These are phyloP conservation scores for Emmonsiellopsis sp. DNA, from an alignment of 2,329 filamentous ascomycete genomes.

Conservation along the genomic window DNA sequence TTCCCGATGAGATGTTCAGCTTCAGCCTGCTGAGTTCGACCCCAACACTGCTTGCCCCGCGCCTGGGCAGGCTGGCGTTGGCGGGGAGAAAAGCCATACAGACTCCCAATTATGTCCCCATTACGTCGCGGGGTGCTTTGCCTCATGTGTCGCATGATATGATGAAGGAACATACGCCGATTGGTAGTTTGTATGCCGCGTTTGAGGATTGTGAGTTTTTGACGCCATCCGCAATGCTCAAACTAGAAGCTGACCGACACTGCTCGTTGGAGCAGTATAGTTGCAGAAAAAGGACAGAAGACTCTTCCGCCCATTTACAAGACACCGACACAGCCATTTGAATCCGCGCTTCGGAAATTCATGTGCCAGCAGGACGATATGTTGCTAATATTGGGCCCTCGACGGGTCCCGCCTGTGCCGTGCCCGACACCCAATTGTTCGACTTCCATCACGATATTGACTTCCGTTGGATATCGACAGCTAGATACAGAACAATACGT, in stretches of 20 bases:
- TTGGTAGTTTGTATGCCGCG: conserved; percentile 67
- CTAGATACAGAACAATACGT: conserved; percentile 63
- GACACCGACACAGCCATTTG: conserved; percentile 33
- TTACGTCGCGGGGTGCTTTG: conserved; percentile 73
- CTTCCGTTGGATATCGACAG: conserved; percentile 73
- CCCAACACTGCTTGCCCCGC: conserved; percentile 39
- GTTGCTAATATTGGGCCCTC: conserved; percentile 64
- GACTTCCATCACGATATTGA: conserved; percentile 65
- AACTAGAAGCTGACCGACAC: conserved; percentile 19
- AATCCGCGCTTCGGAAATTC: conserved; percentile 64
- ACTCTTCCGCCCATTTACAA: conserved; percentile 46
- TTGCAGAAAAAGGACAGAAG: conserved; percentile 50
- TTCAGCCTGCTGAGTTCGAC: conserved; percentile 29
- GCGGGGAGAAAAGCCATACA: conserved; percentile 56
- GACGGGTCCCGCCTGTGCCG: conserved; percentile 65
- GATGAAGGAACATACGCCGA: conserved; percentile 53
- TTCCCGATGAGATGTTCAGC: conserved; percentile 26
- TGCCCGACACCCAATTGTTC: conserved; percentile 62
- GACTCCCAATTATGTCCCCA: conserved; percentile 74
- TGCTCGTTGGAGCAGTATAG: conserved; percentile 38
- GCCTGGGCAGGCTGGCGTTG: conserved; percentile 60
- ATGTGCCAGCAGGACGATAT: conserved; percentile 59
- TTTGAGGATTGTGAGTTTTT: conserved; percentile 78
- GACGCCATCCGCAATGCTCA: neutral
- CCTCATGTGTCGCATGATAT: conserved; percentile 88